Conservation (phyloP, 805 yeast species). For the Barnettozyma sp. region DNA sequence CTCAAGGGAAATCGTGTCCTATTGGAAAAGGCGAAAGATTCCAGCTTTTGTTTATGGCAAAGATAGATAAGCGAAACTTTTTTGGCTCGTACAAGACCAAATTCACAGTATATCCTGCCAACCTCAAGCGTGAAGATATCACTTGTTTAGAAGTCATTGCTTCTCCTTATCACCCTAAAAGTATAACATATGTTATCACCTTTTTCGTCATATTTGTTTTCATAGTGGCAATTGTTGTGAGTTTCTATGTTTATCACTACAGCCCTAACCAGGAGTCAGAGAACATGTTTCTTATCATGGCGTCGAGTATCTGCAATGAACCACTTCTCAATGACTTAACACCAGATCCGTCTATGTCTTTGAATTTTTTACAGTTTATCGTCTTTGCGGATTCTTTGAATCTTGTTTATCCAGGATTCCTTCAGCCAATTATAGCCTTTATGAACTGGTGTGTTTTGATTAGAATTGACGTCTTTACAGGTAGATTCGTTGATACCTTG, state of each 20-base stretch:
- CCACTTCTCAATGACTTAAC: constrained; percentile 48
- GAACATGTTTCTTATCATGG: constrained; percentile 43
- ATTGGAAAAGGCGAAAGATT: constrained; percentile 22
- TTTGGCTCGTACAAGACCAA: constrained; percentile 41
- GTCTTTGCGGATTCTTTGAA: constrained; percentile 49
- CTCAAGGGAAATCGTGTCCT: constrained; percentile 22
- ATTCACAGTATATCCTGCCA: constrained; percentile 37
- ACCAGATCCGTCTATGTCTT: constrained; percentile 43
- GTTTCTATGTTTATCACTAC: constrained; percentile 32
- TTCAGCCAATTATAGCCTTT: constrained; percentile 45
- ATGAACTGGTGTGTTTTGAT: constrained; percentile 53
- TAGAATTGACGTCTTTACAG: constrained; percentile 15
- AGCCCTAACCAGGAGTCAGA: constrained; percentile 56
- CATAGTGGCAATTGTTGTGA: constrained; percentile 30
- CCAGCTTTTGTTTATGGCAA: constrained; percentile 21
- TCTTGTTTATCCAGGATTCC: constrained; percentile 55
- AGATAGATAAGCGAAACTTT: constrained; percentile 23
- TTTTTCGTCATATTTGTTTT: constrained; percentile 35
- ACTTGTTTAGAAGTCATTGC: constrained; percentile 44
- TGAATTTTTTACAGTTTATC: constrained; percentile 52
- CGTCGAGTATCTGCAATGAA: constrained; percentile 54
- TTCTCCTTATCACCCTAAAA: constrained; percentile 39
- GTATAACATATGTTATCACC: constrained; percentile 35
- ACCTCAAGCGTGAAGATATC: constrained; percentile 24
- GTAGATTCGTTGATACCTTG: constrained; percentile 10